phyloP scores from a whole-genome alignment of 768 basidiomycete genomes.

The Tulasnella sp. region DNA sequence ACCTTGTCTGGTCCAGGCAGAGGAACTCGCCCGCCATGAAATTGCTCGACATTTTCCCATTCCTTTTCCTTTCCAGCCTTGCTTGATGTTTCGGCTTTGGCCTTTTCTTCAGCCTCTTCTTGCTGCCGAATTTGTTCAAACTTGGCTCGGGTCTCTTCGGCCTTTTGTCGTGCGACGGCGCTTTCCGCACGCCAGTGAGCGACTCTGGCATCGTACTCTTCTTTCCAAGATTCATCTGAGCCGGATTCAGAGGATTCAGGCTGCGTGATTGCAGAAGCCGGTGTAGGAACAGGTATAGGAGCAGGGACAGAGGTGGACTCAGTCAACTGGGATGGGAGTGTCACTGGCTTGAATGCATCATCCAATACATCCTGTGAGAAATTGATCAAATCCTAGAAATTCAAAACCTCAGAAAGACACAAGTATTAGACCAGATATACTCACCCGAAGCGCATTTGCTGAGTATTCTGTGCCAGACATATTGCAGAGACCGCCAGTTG shows the following conservation, averaged over 20 bases:
- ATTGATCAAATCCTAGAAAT: too few species aligned
- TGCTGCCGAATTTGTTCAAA: slow-evolving; percentile 56
- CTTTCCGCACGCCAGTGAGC: slow-evolving; percentile 59
- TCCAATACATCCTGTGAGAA: slow-evolving; percentile 2
- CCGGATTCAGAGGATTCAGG: neutral
- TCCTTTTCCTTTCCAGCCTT: slow-evolving; percentile 1
- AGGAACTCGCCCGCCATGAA: slow-evolving; percentile 6
- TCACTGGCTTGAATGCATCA: slow-evolving; percentile 9
- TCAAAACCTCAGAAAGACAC: too few species aligned
- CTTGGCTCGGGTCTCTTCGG: slow-evolving; percentile 47
- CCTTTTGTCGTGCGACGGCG: slow-evolving; percentile 57
- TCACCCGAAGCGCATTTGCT: slow-evolving; percentile 6
- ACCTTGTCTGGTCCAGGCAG: slow-evolving; percentile 20
- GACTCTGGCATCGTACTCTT: slow-evolving; percentile 54
- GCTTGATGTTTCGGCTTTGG: too few species aligned
- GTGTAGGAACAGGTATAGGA: slow-evolving; percentile 4
- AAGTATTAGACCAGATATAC: too few species aligned
- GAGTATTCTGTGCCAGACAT: slow-evolving; percentile 2
- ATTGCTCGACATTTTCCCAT: slow-evolving; percentile 18
- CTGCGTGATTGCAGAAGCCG: neutral
- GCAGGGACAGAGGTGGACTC: slow-evolving; percentile 5
- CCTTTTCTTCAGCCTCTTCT: slow-evolving; percentile 27
- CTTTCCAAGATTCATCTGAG: slow-evolving; percentile 45
- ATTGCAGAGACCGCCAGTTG: slow-evolving; percentile 6
- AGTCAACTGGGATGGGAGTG: slow-evolving; percentile 11